Percentiles rank a stretch among this genome's conserved stretches.
Conservation (phyloP, 1,139 yeast genomes). For the Pichia sp. region DNA sequence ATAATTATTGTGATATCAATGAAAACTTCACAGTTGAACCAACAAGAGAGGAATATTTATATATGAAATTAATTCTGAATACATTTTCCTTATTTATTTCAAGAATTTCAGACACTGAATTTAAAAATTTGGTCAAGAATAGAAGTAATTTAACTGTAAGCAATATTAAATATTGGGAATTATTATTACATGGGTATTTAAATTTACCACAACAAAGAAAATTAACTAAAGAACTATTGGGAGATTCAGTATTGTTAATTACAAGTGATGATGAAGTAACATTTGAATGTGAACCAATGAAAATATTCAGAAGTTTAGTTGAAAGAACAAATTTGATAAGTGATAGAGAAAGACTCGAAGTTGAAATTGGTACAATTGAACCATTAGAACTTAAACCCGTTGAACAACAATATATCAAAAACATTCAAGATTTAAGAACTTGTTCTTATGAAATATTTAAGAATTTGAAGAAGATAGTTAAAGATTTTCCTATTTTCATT, state of each 20-base stretch:
- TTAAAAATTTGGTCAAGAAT: slow-evolving; percentile 23
- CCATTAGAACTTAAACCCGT: slow-evolving; percentile 80
- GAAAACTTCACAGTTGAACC: slow-evolving; percentile 23
- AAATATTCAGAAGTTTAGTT: slow-evolving; percentile 46
- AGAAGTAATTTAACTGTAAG: slow-evolving; percentile 33
- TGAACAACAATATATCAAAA: slow-evolving; percentile 59
- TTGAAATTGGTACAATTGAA: slow-evolving; percentile 30
- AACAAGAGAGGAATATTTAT: slow-evolving; percentile 70
- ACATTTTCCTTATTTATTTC: slow-evolving; percentile 19
- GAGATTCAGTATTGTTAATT: slow-evolving; percentile 39
- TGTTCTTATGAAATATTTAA: slow-evolving; percentile 53
- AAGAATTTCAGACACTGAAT: slow-evolving; percentile 14
- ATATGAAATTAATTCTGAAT: slow-evolving; percentile 49
- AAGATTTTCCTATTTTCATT: slow-evolving; percentile 57
- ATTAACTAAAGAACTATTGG: slow-evolving; percentile 47
- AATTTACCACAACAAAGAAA: slow-evolving; percentile 55
- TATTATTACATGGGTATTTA: slow-evolving; percentile 50
- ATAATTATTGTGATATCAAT: slow-evolving; percentile 30
- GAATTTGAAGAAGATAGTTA: slow-evolving; percentile 36
- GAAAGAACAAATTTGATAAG: not conserved
- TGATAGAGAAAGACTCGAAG: slow-evolving; percentile 25
- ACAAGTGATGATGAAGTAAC: slow-evolving; percentile 54
- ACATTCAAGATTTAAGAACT: slow-evolving; percentile 72
- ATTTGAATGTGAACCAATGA: slow-evolving; percentile 77
- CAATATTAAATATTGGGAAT: slow-evolving; percentile 36